Evolutionary conservation across 177 flowering plant species (phyloP), one percentile per base, ranked within the genome.

Genomic region (Vitis hybrid): DNA sequence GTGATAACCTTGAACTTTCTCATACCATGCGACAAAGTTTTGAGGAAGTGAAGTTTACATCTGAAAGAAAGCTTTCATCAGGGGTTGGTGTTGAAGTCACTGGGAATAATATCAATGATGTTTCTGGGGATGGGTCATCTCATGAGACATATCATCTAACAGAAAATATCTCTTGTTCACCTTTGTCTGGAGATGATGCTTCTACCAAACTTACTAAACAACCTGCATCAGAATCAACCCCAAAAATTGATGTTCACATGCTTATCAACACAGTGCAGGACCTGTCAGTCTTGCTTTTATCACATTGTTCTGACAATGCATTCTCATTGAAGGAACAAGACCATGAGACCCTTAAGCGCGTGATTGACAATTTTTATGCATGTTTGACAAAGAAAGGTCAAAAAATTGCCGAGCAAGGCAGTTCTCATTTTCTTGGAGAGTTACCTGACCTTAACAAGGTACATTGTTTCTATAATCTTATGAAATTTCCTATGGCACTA

Each of bases 211-310:
- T 51, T 59, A 14, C 51, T 2, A 63, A 69, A 52, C 62, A 52
- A 49, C 14, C 18, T 67, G 70, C 60, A 22, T 75, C 62, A 64
- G 76, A 62, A 45, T 66, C 74, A 59, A 48, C 60, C 67, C 75
- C 80, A 15, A 82, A 68, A 66, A 19, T 80, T 45, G 73, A 83
- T 80, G 74, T 77, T 22, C 76, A 63, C 13, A 21, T 75, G 57
- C 56, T 92, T 31, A 72, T 90, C 65, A 74, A 77, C 51, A 71
- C 82, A 66, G 77, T 94, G 66, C 78, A 70, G 68, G 79, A 75
- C 70, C 79, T 89, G n/a, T 92, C 97, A 51, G 88, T 88, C 62
- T 65, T 87, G 74, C 89, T 94, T 73, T 63, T 69, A 29, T 72
- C 65, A 57, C 49, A 76, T 66, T 79, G 77, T 62, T 81, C 74